Base-by-base conservation (phyloP, 805 yeast species). In the Vanderwaltozyma polyspora region DNA sequence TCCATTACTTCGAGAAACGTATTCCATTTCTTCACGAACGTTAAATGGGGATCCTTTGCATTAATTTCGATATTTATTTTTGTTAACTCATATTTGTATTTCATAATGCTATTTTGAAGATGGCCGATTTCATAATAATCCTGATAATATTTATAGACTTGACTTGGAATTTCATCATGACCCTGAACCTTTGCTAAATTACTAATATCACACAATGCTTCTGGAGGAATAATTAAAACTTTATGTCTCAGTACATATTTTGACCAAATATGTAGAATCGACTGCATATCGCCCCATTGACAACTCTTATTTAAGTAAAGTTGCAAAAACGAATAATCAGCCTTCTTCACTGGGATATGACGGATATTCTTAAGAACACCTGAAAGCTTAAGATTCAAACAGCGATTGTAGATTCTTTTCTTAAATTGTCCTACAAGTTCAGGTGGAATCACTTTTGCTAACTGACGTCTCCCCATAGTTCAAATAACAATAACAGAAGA, bases 1-100 rank as follows among this genome's bases (percentile, higher is more conserved):
- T 54, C 60, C 34, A 57, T 38, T 17, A 51, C 58, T 31, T 47
- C 44, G 11, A 55, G n/a, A 31, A 47, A 52, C 6, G 52, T 50
- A 28, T 52, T 52, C 62, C 62, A 57, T 31, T 52, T 53, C 27
- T 52, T 54, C 15, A 43, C 32, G 30, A 57, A 55, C 9, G 30
- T 25, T 1, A 46, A 43, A 30, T 40, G 39, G 3, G 51, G 47
- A 3, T 49, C 45, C 24, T 39, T 43, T 4, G 59, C 57, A 43
- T 52, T 54, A 22, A 51, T 47, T 32, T 56, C 57, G 9, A 48
- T 43, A 31, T 49, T 50, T n/a, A 44, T 43, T 19, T 49, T 36
- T 5, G 52, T 22, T 12, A 52, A 38, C 27, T 48, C 51, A 33
- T 43, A 48, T 22, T 45, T 37, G 23, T 8, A 10, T 10, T 8